Evolutionary conservation across 2,329 filamentous ascomycete species (phyloP), one percentile per base, ranked within the genome.

Genomic region (Dactylellina sp.): DNA sequence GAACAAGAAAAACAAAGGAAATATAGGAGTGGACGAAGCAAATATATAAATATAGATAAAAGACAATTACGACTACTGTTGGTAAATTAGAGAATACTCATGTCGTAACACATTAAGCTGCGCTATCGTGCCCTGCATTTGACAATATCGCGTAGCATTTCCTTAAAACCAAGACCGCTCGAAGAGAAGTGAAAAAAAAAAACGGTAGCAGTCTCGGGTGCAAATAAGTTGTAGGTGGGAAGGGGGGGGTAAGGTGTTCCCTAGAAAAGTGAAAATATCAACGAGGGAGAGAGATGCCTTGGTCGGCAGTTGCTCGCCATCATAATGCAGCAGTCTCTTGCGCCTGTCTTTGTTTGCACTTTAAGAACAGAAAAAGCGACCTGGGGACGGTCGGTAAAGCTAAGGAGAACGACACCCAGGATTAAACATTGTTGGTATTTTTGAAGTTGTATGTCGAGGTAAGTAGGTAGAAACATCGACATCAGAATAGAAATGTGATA

Each of bases 381-480:
- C 44, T 47, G 44, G 44, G n/a, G 44, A 22, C 22, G 16, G 44
- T 18, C 16, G 16, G 44, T 28, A 32, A 7, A 44, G 32, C 12
- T 16, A 4, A 37, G 40, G 32, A 40, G 28, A 46, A 22, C 20
- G 42, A 35, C 39, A 25, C 47, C 64, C 64, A 56, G 64, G 64
- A 70, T 70, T 70, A 70, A 70, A 70, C 47, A 70, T 70, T 61
- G 40, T 24, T 68, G 53, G 61, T 70, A 70, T 70, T 62, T 55
- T 70, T 47, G 56, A 61, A 20, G 61, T 68, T 57, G 47, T 59
- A 66, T 53, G 40, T 65, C 40, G 50, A 70, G 35, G 44, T 60
- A 40, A 57, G 46, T 59, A 56, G 37, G 55, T 44, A 61, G 40
- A 9, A 62, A 61, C 64, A 62, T 70, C 44, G 47, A 70, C 64